These are phyloP conservation scores for Omphalea diandra DNA, from an alignment of 441 rosid species.

Conservation along the genomic window DNA sequence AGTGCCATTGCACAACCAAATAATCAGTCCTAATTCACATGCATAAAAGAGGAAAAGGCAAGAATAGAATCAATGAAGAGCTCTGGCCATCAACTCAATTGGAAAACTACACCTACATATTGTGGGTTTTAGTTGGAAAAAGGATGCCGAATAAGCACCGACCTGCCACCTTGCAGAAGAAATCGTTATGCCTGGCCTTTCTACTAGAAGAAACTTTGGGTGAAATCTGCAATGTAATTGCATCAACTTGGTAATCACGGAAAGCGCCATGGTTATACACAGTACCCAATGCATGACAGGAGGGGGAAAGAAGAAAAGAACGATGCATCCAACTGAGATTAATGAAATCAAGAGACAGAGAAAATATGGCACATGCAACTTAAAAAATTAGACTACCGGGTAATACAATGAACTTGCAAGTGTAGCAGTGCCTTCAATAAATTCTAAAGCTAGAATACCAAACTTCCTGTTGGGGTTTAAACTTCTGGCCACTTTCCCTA, in stretches of 20 bases:
- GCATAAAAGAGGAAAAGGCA: background rate
- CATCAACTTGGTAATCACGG: constrained; percentile 94
- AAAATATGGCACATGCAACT: constrained; percentile 18
- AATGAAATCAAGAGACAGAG: no score
- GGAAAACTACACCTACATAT: background rate
- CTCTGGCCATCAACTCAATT: background rate
- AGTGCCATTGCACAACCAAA: background rate
- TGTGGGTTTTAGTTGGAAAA: constrained; percentile 11
- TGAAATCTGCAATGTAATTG: constrained; percentile 82
- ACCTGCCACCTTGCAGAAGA: constrained; percentile 74
- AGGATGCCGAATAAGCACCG: constrained; percentile 27
- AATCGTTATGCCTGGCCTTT: constrained; percentile 60
- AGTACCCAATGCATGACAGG: constrained; percentile 76
- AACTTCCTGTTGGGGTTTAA: constrained; percentile 75
- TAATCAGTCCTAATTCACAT: constrained; percentile 1
- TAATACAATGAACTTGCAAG: constrained; percentile 86
- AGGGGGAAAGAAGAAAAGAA: no score
- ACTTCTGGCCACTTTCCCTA: constrained; percentile 56
- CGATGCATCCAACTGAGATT: no score
- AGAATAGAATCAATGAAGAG: constrained; percentile 1
- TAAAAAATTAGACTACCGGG: constrained; percentile 49
- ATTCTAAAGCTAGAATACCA: constrained; percentile 73
- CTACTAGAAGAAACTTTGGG: constrained; percentile 47
- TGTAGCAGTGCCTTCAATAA: constrained; percentile 79
- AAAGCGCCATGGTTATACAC: constrained; percentile 96